Base-by-base conservation (phyloP, 2,329 filamentous ascomycete genomes). In the Fusarium transvaalense region DNA sequence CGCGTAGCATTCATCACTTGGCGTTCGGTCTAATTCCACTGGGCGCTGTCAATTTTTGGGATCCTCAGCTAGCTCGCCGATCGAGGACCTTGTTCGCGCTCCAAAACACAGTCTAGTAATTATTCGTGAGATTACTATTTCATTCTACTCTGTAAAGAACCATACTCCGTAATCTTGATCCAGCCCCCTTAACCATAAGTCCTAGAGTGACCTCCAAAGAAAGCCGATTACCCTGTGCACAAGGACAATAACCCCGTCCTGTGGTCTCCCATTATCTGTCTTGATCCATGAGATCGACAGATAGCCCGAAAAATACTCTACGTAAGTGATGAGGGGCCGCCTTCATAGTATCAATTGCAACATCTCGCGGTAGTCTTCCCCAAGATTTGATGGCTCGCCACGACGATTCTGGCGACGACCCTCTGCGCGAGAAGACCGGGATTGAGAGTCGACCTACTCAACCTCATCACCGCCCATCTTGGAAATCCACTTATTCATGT, bases 401-500 rank as follows among this genome's bases (percentile, higher is more conserved):
- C 23, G 31, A 56, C 34, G 15, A 19, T 13, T 21, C 27, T 23
- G 15, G 25, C 17, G 25, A 29, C 6, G 7, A 45, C 17, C 10
- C n/a, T 10, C 8, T 45, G 12, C n/a, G n/a, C 10, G n/a, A 29
- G 21, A 34, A n/a, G n/a, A 31, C 10, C 12, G 34, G 34, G 31
- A 27, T 29, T 50, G 17, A 45, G 53, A 45, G 35, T n/a, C 19
- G 17, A 6, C 14, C 50, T 69, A 76, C 29, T 76, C 76, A 10
- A 61, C 77, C 58, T 80, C 78, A 2, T 80, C 79, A 21, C 77
- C 78, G 9, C 78, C 78, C 79, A 85, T 82, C 76, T 88, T 88
- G 12, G 82, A 71, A 38, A 89, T 83, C 85, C 86, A 89, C 73
- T 88, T 88, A 69, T 83, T 80, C 84, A 89, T 88, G 60, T 84